These are phyloP conservation scores for Dalbergia oliveri DNA, from an alignment of 306 rosid genomes.

Conservation along the genomic window DNA sequence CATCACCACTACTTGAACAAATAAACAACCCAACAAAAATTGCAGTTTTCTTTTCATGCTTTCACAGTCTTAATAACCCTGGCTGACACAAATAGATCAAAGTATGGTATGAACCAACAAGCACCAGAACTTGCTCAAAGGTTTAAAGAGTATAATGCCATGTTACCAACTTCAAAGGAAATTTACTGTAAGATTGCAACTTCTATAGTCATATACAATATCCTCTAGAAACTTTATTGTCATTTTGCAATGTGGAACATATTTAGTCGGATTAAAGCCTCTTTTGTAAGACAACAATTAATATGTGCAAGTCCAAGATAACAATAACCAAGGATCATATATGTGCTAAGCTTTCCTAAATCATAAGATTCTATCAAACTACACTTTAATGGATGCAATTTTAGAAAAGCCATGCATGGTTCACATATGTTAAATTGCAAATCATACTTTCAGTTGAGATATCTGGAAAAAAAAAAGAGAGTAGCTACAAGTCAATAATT, in stretches of 20 bases:
- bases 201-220: not conserved
- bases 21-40: too few relatives aligned
- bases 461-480: not conserved
- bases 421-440: not conserved
- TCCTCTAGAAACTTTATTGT: not conserved
- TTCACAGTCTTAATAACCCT: constrained; percentile 19
- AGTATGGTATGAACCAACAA: constrained; percentile 9
- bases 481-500: not conserved
- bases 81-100: too few relatives aligned
- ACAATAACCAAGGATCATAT: not conserved
- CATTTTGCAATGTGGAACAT: constrained; percentile 1
- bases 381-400: not conserved
- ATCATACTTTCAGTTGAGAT: not conserved
- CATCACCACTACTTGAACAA: not conserved
- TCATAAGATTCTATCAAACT: not conserved
- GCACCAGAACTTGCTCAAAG: not conserved
- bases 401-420: not conserved
- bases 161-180: constrained; percentile 11
- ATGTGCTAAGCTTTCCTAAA: constrained; percentile 23
- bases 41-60: not conserved
- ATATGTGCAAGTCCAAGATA: not conserved
- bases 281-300: constrained; percentile 2
- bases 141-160: constrained; percentile 3
- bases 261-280: not conserved
- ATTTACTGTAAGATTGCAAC: not conserved